phyloP scores from a whole-genome alignment of 2,329 filamentous ascomycete genomes.

The Corynespora cassiicola region DNA sequence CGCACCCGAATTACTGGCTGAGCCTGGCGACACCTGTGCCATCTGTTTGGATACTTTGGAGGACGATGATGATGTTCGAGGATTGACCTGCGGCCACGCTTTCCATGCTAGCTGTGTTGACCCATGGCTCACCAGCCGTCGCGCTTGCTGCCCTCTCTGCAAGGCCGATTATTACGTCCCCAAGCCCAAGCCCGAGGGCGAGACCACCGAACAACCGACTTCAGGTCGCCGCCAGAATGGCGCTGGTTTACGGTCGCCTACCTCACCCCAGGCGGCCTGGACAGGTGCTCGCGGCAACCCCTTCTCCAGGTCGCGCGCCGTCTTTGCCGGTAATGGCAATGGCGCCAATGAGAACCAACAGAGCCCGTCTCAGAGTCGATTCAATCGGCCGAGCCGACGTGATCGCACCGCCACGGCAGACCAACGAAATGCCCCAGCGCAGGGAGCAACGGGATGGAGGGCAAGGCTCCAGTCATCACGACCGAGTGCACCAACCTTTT shows the following conservation, averaged over 20 bases:
- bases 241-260: slow-evolving; percentile 38
- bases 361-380: slow-evolving; percentile 21
- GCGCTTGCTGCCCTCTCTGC: slow-evolving; percentile 95
- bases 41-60: slow-evolving; percentile 96
- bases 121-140: slow-evolving; percentile 92
- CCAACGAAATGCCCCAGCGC: slow-evolving; percentile 15
- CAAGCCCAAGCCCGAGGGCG: slow-evolving; percentile 76
- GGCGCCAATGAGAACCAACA: slow-evolving; percentile 6
- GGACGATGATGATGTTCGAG: slow-evolving; percentile 93
- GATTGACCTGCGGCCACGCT: slow-evolving; percentile 93
- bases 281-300: slow-evolving; percentile 34
- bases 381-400: slow-evolving; percentile 32
- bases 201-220: slow-evolving; percentile 35
- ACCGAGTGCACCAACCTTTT: slow-evolving; percentile 18
- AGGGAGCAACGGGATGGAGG: slow-evolving; percentile 27
- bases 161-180: slow-evolving; percentile 98
- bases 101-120: slow-evolving; percentile 97
- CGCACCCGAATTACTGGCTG: slow-evolving; percentile 78
- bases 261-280: slow-evolving; percentile 41
- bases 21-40: slow-evolving; percentile 90
- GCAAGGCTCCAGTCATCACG: slow-evolving; percentile 23
- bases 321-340: slow-evolving; percentile 24
- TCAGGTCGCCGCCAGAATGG: slow-evolving; percentile 35
- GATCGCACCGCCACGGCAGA: slow-evolving; percentile 19
- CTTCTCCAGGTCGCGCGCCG: slow-evolving; percentile 39